Evolutionary conservation across 78 protist species (phyloP).

Genomic region (Dictyostelium discoideum): DNA sequence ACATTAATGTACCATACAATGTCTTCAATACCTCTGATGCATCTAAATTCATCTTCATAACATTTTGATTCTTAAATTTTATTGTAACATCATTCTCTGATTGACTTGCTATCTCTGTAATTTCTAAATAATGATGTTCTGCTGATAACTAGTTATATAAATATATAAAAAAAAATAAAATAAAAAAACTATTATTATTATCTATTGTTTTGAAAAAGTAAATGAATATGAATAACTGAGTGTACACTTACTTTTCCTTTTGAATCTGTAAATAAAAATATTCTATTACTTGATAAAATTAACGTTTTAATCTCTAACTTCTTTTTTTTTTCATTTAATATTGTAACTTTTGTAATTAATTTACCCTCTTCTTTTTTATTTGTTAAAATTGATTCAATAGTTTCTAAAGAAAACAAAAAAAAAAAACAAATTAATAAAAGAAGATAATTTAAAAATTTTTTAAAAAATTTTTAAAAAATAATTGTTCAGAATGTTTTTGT

Average conservation of each 20-base stretch:
- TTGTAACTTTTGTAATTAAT: slow-evolving; percentile 25
- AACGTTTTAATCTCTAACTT: slow-evolving; percentile 30
- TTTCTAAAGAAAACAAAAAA: background rate
- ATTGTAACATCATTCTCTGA: slow-evolving; percentile 39
- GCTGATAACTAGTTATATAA: slow-evolving; percentile 33
- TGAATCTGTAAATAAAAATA: slow-evolving; percentile 46
- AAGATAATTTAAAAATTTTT: too few species aligned
- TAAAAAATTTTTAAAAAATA: too few species aligned
- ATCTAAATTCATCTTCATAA: slow-evolving; percentile 15
- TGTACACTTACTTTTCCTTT: slow-evolving; percentile 46
- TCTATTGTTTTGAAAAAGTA: too few species aligned
- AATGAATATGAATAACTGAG: too few species aligned
- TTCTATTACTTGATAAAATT: slow-evolving; percentile 41
- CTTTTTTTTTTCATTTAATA: slow-evolving; percentile 51
- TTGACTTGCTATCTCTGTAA: slow-evolving; percentile 6
- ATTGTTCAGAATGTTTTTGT: background rate
- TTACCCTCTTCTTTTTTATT: slow-evolving; percentile 51
- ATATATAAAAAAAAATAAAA: background rate
- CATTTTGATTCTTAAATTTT: slow-evolving; percentile 36
- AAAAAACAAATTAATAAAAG: background rate
- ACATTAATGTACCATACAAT: slow-evolving; percentile 10
- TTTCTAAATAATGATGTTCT: slow-evolving; percentile 54
- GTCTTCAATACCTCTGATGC: slow-evolving; percentile 34
- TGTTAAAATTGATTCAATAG: slow-evolving; percentile 50
- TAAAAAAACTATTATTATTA: background rate